These are phyloP conservation scores for Hippophae tibetana DNA, from an alignment of 306 rosid genomes.

Conservation along the genomic window DNA sequence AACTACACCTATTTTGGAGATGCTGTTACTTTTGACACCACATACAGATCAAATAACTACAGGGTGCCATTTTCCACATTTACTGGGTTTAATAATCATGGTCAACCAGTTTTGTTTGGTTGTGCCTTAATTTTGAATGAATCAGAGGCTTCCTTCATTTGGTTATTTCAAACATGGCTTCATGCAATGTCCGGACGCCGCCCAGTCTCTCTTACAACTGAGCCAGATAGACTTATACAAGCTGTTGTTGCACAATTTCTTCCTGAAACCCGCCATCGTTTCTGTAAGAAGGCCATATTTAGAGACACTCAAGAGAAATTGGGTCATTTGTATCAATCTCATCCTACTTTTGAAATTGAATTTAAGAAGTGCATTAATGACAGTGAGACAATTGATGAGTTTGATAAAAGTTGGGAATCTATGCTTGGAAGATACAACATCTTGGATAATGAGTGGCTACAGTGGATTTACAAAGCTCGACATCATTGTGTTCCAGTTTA, in stretches of 20 bases:
- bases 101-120: constrained; percentile 69
- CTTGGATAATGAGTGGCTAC: constrained; percentile 87
- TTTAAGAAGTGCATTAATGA: constrained; percentile 52
- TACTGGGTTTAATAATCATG: constrained; percentile 75
- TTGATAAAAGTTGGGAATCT: constrained; percentile 70
- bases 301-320: constrained; percentile 56
- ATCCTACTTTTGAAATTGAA: constrained; percentile 52
- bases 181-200: constrained; percentile 59
- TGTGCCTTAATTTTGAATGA: constrained; percentile 61
- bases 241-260: constrained; percentile 62
- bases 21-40: constrained; percentile 62
- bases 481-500: constrained; percentile 77
- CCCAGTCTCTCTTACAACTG: constrained; percentile 72
- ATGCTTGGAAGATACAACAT: constrained; percentile 51
- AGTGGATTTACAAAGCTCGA: constrained; percentile 58
- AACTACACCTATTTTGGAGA: constrained; percentile 77
- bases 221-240: constrained; percentile 54
- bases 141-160: constrained; percentile 53
- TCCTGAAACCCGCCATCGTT: constrained; percentile 59
- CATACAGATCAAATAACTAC: constrained; percentile 41
- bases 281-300: constrained; percentile 55
- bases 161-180: constrained; percentile 78
- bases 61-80: constrained; percentile 62
- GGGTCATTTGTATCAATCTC: constrained; percentile 47
- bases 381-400: constrained; percentile 52